Evolutionary conservation across 345 rosid species (phyloP), one percentile per base, ranked within the genome.

Genomic region (Ailanthus altissimus): DNA sequence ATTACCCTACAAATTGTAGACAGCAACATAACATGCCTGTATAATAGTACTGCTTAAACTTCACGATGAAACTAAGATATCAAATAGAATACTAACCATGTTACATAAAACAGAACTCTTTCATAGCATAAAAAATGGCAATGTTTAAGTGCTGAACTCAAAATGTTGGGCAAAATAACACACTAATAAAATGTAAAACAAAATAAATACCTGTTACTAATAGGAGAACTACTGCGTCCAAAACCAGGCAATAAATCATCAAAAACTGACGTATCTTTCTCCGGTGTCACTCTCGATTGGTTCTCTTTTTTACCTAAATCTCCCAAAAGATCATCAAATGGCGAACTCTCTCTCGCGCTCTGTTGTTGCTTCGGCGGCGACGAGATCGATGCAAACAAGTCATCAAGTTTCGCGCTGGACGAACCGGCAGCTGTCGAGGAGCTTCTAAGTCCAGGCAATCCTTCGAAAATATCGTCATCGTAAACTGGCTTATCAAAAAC

Each of bases 181-280:
- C 18, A 36, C 8, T 9, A 20, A 16, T 9, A 3, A 66, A n/a
- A 45, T 69, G 58, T 53, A 45, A n/a, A 54, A 70, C 26, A 63
- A 49, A 12, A 73, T 81, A 88, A 12, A 73, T 83, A 88, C 91
- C 89, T 83, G 32, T 78, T 60, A 70, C 78, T 8, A 67, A 70
- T 61, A 38, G 93, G 89, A 66, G 92, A 85, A 83, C 81, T 86
- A 81, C 84, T 77, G 67, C 89, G 78, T 75, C 95, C 92, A 75
- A 91, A 92, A 51, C 97, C 95, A 26, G 90, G 87, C 64, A 91
- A 84, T 86, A 93, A 79, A 75, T 93, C 97, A 80, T 90, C 95
- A 63, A 93, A 93, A 59, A 49, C 86, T 21, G 86, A 79, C 5
- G 81, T 72, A 51, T 78, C 84, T 46, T 84, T 84, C 72, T 77